Percentiles rank a stretch among this genome's conserved stretches.
Evolutionary conservation across 2,329 filamentous ascomycete genomes (phyloP).

Genomic region (Annulohypoxylon truncatum): DNA sequence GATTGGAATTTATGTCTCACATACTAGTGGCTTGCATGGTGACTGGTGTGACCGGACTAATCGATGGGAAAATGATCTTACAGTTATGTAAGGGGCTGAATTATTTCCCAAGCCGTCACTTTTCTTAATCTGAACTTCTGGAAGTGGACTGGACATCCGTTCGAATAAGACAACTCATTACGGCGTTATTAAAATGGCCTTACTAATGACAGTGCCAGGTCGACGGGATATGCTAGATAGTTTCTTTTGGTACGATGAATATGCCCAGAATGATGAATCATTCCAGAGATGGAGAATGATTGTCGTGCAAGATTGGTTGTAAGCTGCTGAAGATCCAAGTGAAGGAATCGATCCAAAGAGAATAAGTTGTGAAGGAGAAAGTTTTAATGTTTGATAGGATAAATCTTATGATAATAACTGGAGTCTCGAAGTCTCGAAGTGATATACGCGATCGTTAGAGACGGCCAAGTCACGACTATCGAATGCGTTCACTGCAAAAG

Average conservation of each 20-base stretch:
- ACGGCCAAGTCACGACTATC: background rate
- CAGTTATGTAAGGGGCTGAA: background rate
- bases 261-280: background rate
- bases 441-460: background rate
- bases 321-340: background rate
- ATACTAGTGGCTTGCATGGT: background rate
- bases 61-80: background rate
- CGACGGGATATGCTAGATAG: background rate
- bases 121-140: background rate
- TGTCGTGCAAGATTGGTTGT: background rate
- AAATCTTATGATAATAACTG: too few species aligned
- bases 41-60: background rate
- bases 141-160: background rate
- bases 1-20: background rate
- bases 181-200: background rate
- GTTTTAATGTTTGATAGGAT: too few species aligned
- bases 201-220: background rate
- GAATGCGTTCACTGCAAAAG: background rate
- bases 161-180: slow-evolving; percentile 1
- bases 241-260: background rate
- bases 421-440: background rate
- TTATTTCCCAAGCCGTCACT: background rate
- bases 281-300: background rate
- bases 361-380: too few species aligned
- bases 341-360: background rate